A percentile compares a stretch with the other conserved stretches of the same genome.
Evolutionary conservation across 225 moss, liverwort and hornwort species (phyloP).

Genomic region (Physcomitrellopsis africana): DNA sequence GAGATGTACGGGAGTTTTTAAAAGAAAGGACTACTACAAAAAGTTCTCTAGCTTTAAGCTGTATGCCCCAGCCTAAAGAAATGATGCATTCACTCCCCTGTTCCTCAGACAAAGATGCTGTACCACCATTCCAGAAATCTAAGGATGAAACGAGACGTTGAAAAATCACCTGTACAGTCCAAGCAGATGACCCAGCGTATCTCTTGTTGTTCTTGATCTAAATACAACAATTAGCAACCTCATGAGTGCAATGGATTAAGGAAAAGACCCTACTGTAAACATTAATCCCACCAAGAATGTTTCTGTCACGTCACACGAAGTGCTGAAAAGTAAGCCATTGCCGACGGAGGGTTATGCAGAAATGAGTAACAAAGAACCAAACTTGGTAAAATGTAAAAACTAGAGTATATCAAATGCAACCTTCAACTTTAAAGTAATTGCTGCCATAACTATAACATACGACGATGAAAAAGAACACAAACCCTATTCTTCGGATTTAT

Average conservation of each 20-base stretch:
- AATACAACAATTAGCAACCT: not conserved
- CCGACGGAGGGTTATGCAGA: not conserved
- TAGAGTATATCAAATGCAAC: too few species aligned
- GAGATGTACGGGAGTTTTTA: not conserved
- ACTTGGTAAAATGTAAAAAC: not conserved
- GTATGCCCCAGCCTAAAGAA: not conserved
- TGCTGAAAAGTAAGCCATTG: not conserved
- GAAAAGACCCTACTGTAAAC: not conserved
- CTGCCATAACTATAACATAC: not conserved
- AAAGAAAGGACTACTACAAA: not conserved
- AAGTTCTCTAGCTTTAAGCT: not conserved
- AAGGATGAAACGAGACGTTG: not conserved
- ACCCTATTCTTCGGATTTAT: too few species aligned
- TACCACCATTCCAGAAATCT: not conserved
- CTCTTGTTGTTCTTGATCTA: constrained; percentile 78
- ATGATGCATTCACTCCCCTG: not conserved
- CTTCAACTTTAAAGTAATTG: constrained; percentile 3
- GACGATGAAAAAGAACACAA: not conserved
- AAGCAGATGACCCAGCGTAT: constrained; percentile 67
- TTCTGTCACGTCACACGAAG: not conserved
- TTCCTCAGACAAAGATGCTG: not conserved
- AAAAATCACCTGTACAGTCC: constrained; percentile 66
- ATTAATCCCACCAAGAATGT: not conserved
- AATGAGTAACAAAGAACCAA: not conserved
- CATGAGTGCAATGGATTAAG: not conserved